Evolutionary conservation across 148 eudicot species (phyloP).

Genomic region (Suaeda aralocaspica): DNA sequence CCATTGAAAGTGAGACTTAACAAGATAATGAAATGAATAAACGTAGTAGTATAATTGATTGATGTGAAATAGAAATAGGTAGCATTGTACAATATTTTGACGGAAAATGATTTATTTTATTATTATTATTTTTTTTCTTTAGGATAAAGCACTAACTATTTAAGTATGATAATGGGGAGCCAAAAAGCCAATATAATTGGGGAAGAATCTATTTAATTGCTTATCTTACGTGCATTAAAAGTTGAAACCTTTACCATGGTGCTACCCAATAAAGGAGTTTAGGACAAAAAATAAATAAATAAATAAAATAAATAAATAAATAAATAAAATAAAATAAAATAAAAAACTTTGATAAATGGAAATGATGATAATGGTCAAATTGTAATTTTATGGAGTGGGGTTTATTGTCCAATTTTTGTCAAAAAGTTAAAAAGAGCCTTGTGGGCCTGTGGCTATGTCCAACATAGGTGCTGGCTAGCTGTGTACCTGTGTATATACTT

Average conservation of each 20-base stretch:
- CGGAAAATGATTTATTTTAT: neutral
- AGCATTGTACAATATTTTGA: neutral
- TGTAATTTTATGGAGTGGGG: conserved; percentile 9
- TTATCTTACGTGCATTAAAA: conserved; percentile 17
- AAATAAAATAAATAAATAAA: too few relatives aligned
- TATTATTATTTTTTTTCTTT: neutral
- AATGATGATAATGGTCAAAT: conserved; percentile 5
- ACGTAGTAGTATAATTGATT: neutral
- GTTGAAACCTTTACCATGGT: neutral
- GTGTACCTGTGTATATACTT: too few relatives aligned
- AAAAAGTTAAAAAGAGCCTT: conserved; percentile 16
- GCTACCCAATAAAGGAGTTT: too few relatives aligned
- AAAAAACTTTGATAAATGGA: neutral
- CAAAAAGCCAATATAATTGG: conserved; percentile 1
- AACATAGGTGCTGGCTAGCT: neutral
- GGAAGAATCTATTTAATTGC: neutral
- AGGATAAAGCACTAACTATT: conserved; percentile 8
- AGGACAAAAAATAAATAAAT: too few relatives aligned
- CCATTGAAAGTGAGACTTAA: conserved; percentile 24
- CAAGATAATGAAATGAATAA: neutral
- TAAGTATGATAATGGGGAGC: neutral
- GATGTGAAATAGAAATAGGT: neutral
- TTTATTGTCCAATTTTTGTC: conserved; percentile 6
- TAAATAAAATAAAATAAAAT: conserved; percentile 2
- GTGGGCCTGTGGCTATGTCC: neutral